Base-by-base conservation (phyloP, 345 rosid genomes). In the Murraya paniculata region DNA sequence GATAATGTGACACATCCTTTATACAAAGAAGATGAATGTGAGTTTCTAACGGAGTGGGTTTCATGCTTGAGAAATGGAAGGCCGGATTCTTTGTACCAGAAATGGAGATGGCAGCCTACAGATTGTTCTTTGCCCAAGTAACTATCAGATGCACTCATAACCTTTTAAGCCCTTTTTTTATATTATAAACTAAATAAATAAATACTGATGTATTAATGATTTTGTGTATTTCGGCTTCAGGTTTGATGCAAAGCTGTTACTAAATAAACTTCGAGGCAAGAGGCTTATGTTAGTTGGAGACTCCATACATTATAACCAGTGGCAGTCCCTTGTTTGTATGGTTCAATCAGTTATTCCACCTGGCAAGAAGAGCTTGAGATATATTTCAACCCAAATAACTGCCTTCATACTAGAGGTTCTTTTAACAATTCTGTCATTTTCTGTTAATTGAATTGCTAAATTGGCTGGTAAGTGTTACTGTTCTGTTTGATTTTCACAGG, bases 101-200 rank as follows among this genome's bases (percentile, higher is more conserved):
- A 88, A 53, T 96, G 98, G 99, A 90, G 91, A 86, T 96, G 99
- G 99, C 90, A 96, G 74, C 99, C 99, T 33, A 88, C 82, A 67
- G 94, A 91, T 64, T 96, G 99, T 65, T 89, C 93, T 57, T 79
- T 96, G 77, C 99, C 97, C 80, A 89, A 85, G 98, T 94, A 73
- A 82, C 76, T 30, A 56, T 5, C 45, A 27, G 2, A 30, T 53
- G 56, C 45, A 48, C 55, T 27, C 21, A 9, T 68, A 45, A 45
- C 18, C 36, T 41, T 56, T 28, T 2, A 21, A 11, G 14, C 68
- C 57, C 57, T 27, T 59, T 22, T 24, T 53, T 45, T 16, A 53
- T 65, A 19, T 19, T 31, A 38, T 45, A 9, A 36, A 31, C 2
- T 0, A 45, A 2, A 41, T 41, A 10, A 10, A 3, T 0, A 45